Base-by-base conservation (phyloP, 352 stramenopile genomes). In the Phytophthora hibernalis region DNA sequence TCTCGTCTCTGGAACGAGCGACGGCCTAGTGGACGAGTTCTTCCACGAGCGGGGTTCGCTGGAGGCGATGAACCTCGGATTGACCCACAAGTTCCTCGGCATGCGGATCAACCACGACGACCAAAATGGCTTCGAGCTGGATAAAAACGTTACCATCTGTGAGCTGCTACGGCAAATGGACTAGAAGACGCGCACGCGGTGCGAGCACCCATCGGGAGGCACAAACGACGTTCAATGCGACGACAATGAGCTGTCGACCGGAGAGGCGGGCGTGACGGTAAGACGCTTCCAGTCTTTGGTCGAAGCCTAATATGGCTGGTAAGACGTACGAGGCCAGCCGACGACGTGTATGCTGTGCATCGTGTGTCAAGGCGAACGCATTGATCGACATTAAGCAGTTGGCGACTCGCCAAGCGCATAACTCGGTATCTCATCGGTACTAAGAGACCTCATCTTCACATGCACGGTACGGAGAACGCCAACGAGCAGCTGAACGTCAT, bases 11-110 rank as follows among this genome's bases (percentile, higher is more conserved):
- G 61, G 31, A 0, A 74, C 61, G 0, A 43, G 20, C 13, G 3
- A 48, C 18, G 0, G n/a, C n/a, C n/a, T n/a, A n/a, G 28, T 70
- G 5, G 47, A 65, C 43, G 30, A 20, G 0, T 72, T 71, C 42
- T 57, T 47, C 8, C 13, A 21, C 3, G 37, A 44, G 37, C 37
- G 11, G 37, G 21, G 2, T 44, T 79, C 1, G 42, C 64, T 9
- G n/a, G n/a, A n/a, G n/a, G 26, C 76, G 0, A 81, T 79, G 31
- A 50, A 74, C 22, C 47, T 81, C 8, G 69, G 68, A 1, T 3
- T 21, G 4, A 65, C 45, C 0, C 21, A 49, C n/a, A 74, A 74
- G 9, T 75, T 76, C 37, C 26, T 82, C 9, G 66, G 70, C 1
- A 80, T 82, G 54, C 38, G 62, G 0, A 38, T 85, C 0, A n/a